phyloP scores from a whole-genome alignment of 176 grass and related monocot genomes.

The Pontederia crassipes region DNA sequence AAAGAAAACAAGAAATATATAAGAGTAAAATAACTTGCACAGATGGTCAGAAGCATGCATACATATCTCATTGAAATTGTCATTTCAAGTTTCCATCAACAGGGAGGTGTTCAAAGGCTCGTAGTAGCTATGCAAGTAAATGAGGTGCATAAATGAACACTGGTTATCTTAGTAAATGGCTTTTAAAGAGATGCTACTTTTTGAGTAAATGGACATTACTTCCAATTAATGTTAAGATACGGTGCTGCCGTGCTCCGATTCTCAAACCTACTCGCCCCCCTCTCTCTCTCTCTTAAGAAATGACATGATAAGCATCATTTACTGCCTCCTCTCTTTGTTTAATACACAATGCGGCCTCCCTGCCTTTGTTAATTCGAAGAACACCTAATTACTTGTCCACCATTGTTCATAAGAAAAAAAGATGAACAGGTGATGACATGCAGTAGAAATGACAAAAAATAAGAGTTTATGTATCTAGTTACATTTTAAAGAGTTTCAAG shows the following conservation, averaged over 20 bases:
- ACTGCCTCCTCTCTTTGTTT: not conserved
- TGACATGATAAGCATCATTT: not conserved
- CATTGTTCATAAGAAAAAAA: too few relatives aligned
- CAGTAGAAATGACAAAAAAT: too few relatives aligned
- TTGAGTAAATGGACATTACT: slow-evolving; percentile 15
- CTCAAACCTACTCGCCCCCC: not conserved
- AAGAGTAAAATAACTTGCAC: too few relatives aligned
- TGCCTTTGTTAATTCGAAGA: too few relatives aligned
- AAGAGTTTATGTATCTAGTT: too few relatives aligned
- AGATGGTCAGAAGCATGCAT: too few relatives aligned
- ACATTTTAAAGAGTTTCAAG: too few relatives aligned
- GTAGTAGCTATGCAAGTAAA: slow-evolving; percentile 4
- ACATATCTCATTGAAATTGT: too few relatives aligned
- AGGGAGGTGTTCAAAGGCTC: not conserved
- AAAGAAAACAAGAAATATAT: not conserved
- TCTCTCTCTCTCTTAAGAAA: not conserved
- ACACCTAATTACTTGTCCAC: too few relatives aligned
- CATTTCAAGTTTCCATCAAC: too few relatives aligned
- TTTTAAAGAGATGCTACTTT: slow-evolving; percentile 15
- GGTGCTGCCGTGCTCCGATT: not conserved
- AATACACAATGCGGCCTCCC: too few relatives aligned
- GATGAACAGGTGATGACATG: too few relatives aligned
- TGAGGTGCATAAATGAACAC: slow-evolving; percentile 5
- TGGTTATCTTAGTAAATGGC: slow-evolving; percentile 13
- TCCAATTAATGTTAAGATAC: slow-evolving; percentile 9